A percentile compares a stretch with the other conserved stretches of the same genome.
Conservation (phyloP, 1,284 basidiomycete genomes). For the Schizophyllum commune region DNA sequence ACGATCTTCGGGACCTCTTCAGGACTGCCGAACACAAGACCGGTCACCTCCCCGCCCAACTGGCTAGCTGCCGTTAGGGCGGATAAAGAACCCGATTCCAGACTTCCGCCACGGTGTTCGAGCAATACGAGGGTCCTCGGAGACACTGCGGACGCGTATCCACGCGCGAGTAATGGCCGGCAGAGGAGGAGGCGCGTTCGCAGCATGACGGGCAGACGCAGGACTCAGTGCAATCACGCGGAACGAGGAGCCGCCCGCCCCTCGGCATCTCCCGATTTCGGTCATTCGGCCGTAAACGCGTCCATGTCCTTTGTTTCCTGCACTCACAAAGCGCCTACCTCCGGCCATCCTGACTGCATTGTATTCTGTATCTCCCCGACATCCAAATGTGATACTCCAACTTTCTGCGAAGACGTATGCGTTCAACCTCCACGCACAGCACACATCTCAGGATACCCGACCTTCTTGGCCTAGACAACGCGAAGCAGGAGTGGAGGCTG, state of each 20-base stretch:
- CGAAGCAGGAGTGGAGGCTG: no score
- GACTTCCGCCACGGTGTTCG: slow-evolving; percentile 78
- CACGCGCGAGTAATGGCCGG: slow-evolving; percentile 26
- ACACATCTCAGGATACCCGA: no score
- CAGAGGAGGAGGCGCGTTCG: slow-evolving; percentile 3
- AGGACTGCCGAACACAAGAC: slow-evolving; percentile 75
- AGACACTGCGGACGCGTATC: slow-evolving; percentile 47
- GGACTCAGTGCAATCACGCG: neutral
- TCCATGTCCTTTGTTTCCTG: neutral
- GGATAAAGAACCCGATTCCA: slow-evolving; percentile 82
- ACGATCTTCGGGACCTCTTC: slow-evolving; percentile 65
- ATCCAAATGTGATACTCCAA: no score
- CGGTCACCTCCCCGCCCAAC: slow-evolving; percentile 83
- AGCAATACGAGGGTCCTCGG: slow-evolving; percentile 80
- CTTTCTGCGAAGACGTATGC: no score
- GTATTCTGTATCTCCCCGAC: no score
- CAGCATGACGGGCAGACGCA: neutral
- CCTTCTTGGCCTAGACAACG: no score
- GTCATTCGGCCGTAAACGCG: neutral
- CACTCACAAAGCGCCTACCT: neutral
- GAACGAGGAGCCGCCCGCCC: neutral
- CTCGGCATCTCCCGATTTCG: neutral
- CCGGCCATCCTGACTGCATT: no score
- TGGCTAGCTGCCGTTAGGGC: slow-evolving; percentile 85
- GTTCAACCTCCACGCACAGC: no score